A percentile compares a stretch with the other conserved stretches of the same genome.
phyloP scores from a whole-genome alignment of 164 flowering plant species.

The Nelumbo lutea region DNA sequence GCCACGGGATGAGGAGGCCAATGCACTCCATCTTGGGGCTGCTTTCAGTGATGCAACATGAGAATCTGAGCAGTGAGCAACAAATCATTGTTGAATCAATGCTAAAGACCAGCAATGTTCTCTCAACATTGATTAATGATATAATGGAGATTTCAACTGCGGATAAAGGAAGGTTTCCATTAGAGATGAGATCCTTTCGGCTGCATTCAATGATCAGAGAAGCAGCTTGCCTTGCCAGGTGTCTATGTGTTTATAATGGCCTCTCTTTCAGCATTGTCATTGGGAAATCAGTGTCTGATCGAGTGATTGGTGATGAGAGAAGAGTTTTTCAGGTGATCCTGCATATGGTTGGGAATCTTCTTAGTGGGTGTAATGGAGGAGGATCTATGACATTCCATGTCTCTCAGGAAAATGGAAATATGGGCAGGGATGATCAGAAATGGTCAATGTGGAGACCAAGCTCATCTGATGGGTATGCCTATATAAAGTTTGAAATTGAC shows the following conservation, averaged over 20 bases:
- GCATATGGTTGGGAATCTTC: slow-evolving; percentile 79
- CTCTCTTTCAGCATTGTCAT: slow-evolving; percentile 51
- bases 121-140: slow-evolving; percentile 74
- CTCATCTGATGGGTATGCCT: slow-evolving; percentile 47
- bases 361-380: slow-evolving; percentile 40
- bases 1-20: slow-evolving; percentile 81
- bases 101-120: slow-evolving; percentile 63
- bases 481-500: slow-evolving; percentile 62
- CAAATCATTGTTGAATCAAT: slow-evolving; percentile 54
- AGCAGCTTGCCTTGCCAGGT: slow-evolving; percentile 76
- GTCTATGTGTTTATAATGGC: slow-evolving; percentile 58
- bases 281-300: slow-evolving; percentile 55
- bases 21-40: slow-evolving; percentile 90
- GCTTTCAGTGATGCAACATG: slow-evolving; percentile 68
- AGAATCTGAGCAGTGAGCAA: slow-evolving; percentile 46
- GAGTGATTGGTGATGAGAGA: slow-evolving; percentile 76
- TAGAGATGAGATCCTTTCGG: slow-evolving; percentile 55
- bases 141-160: slow-evolving; percentile 62
- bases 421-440: slow-evolving; percentile 49
- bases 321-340: slow-evolving; percentile 87
- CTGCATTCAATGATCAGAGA: slow-evolving; percentile 70
- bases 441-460: slow-evolving; percentile 62
- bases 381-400: slow-evolving; percentile 43
- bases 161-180: slow-evolving; percentile 51
- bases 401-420: slow-evolving; percentile 36